Base-by-base conservation (phyloP, 2,329 filamentous ascomycete species). In the Aspergillus persii region DNA sequence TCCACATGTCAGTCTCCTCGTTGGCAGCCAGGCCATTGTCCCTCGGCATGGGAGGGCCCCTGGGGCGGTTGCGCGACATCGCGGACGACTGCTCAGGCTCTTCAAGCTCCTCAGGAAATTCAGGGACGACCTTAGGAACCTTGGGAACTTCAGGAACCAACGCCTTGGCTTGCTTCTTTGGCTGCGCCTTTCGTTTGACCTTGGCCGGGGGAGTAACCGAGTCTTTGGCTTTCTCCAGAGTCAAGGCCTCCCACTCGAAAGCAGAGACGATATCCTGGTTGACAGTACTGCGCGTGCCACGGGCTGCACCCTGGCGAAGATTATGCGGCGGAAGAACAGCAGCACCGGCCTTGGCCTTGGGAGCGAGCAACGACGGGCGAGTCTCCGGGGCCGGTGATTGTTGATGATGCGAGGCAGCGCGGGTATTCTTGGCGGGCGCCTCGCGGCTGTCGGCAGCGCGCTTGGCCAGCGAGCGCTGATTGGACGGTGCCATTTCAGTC, bases 1-100 rank as follows among this genome's bases (percentile, higher is more conserved):
- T 77, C 76, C 76, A 79, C 68, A 79, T 75, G 58, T 79, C 76
- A 60, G 76, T 73, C 59, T 79, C 76, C 67, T 79, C 76, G 54
- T 77, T 77, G 33, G 74, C 75, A 18, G 74, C 75, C n/a, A 75
- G 69, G 27, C 76, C 76, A 68, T 78, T 78, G 62, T 78, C 76
- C 51, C 76, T 70, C 58, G 73, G 71, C 44, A 68, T 60, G 9
- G 72, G 71, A 51, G 71, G 70, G 15, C 70, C 73, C 51, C 76
- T 66, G 51, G 76, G 75, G 54, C 76, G 74, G 64, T 78, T 78
- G 58, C 76, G 74, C 41, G 76, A 79, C 76, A 79, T 79, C 7
- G 23, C 46, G 30, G 8, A 50, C 18, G 26, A 50, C 41, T 23
- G 33, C 18, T 31, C 30, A 4, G 6, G 39, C 39, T 23, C 18